A percentile compares a stretch with the other conserved stretches of the same genome.
These are phyloP conservation scores for Mucor saturninus DNA, from an alignment of 371 early-diverging fungal species.

Conservation along the genomic window DNA sequence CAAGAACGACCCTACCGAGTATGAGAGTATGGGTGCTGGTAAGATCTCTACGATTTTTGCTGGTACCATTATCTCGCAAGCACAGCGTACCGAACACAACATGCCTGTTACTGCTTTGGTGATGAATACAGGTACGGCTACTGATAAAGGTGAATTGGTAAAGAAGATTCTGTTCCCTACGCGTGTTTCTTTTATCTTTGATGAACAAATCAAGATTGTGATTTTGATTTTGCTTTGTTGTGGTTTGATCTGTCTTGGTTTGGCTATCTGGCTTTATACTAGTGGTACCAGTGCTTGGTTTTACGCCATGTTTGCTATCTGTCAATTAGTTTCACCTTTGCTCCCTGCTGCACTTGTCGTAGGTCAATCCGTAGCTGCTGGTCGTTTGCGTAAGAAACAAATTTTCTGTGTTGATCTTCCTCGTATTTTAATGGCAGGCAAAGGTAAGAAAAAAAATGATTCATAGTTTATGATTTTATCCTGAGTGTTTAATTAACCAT, in stretches of 20 bases:
- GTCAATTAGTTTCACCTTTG: slow-evolving; percentile 74
- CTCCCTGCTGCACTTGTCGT: slow-evolving; percentile 65
- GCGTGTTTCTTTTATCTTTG: slow-evolving; percentile 67
- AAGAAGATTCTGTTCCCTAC: slow-evolving; percentile 76
- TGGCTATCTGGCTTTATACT: slow-evolving; percentile 59
- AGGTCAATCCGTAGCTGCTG: slow-evolving; percentile 80
- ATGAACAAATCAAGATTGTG: slow-evolving; percentile 72
- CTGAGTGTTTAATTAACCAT: slow-evolving; percentile 19
- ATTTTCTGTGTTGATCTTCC: slow-evolving; percentile 81
- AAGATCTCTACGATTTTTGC: slow-evolving; percentile 62
- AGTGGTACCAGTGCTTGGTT: slow-evolving; percentile 59
- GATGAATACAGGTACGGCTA: slow-evolving; percentile 73
- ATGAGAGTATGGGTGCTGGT: slow-evolving; percentile 48
- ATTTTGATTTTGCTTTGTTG: slow-evolving; percentile 63
- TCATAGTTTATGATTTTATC: not conserved
- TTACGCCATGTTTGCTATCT: slow-evolving; percentile 73
- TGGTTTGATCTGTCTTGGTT: slow-evolving; percentile 57
- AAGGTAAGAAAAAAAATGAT: slow-evolving; percentile 31
- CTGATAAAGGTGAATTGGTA: slow-evolving; percentile 78
- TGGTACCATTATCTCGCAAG: slow-evolving; percentile 56
- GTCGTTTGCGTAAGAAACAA: slow-evolving; percentile 64
- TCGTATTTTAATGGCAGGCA: slow-evolving; percentile 90
- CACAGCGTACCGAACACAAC: slow-evolving; percentile 37
- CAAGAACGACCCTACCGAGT: slow-evolving; percentile 31
- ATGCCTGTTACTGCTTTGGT: slow-evolving; percentile 62